phyloP scores from a whole-genome alignment of 2,329 filamentous ascomycete genomes.

The Fusarium longipes region DNA sequence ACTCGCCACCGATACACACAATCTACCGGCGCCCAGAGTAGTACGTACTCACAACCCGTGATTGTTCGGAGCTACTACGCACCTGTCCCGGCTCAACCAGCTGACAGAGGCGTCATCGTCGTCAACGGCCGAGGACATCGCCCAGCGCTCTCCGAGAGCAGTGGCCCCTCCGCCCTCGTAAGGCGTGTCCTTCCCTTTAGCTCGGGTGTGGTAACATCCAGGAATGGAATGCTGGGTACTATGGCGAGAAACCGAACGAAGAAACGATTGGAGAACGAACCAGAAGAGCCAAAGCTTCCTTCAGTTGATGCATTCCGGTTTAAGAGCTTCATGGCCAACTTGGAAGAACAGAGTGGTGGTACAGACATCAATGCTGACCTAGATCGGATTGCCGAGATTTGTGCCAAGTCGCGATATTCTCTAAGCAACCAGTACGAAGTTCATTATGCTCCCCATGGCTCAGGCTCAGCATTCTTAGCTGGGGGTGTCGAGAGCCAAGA shows the following conservation, averaged over 20 bases:
- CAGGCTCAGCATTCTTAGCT: conserved; percentile 61
- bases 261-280: conserved; percentile 48
- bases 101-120: conserved; percentile 47
- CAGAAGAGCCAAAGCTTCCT: conserved; percentile 62
- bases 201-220: conserved; percentile 47
- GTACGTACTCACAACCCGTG: conserved; percentile 73
- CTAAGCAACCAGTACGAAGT: conserved; percentile 75
- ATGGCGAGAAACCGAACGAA: conserved; percentile 59
- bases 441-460: conserved; percentile 71
- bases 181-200: conserved; percentile 51
- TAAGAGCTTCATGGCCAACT: conserved; percentile 70
- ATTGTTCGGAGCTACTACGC: conserved; percentile 73
- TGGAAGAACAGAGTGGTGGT: conserved; percentile 57
- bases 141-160: conserved; percentile 44
- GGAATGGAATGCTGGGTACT: conserved; percentile 55
- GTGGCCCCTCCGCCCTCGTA: conserved; percentile 47
- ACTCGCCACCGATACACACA: conserved; percentile 68
- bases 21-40: conserved; percentile 66
- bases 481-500: conserved; percentile 48
- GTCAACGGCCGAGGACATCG: conserved; percentile 47
- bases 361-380: conserved; percentile 67
- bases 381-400: conserved; percentile 74
- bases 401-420: conserved; percentile 72
- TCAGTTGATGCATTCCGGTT: conserved; percentile 73
- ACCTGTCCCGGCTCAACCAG: conserved; percentile 51